Percentiles rank a stretch among this genome's conserved stretches.
phyloP scores from a whole-genome alignment of 139 green algal species.

The Volvox africanus region DNA sequence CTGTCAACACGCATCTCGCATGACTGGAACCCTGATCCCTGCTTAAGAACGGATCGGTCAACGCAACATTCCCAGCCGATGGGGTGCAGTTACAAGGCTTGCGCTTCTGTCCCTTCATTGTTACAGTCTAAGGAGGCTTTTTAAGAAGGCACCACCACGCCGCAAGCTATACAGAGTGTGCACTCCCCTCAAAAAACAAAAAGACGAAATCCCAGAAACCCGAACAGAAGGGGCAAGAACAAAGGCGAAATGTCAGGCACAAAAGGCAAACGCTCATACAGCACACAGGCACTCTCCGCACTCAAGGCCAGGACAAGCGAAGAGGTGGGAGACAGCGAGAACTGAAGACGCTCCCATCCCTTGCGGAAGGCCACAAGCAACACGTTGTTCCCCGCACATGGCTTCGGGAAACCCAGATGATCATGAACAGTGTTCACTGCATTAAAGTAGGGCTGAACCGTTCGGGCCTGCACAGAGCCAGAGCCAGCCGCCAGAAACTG shows the following conservation, averaged over 20 bases:
- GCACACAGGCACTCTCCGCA: not conserved
- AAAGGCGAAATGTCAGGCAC: not conserved
- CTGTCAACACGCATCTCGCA: too few species aligned
- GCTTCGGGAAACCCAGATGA: conserved; percentile 1
- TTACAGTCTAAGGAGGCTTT: too few species aligned
- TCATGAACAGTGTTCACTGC: conserved; percentile 35
- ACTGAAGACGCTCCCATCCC: conserved; percentile 14
- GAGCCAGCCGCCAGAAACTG: not conserved
- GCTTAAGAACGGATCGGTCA: too few species aligned
- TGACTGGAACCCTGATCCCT: too few species aligned
- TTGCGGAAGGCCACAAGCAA: not conserved
- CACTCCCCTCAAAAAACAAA: too few species aligned
- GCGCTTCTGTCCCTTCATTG: too few species aligned
- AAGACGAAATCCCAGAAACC: not conserved
- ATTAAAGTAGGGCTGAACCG: conserved; percentile 27
- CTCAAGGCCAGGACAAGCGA: not conserved
- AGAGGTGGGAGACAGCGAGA: too few species aligned
- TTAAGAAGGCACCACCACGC: too few species aligned
- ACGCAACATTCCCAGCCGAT: too few species aligned
- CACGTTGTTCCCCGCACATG: not conserved
- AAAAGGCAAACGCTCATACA: not conserved
- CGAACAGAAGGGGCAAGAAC: not conserved
- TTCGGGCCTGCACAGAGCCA: conserved; percentile 2
- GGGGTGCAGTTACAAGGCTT: too few species aligned
- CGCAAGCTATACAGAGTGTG: too few species aligned